These are phyloP conservation scores for Clathrus columnatus DNA, from an alignment of 768 basidiomycete genomes.

Conservation along the genomic window DNA sequence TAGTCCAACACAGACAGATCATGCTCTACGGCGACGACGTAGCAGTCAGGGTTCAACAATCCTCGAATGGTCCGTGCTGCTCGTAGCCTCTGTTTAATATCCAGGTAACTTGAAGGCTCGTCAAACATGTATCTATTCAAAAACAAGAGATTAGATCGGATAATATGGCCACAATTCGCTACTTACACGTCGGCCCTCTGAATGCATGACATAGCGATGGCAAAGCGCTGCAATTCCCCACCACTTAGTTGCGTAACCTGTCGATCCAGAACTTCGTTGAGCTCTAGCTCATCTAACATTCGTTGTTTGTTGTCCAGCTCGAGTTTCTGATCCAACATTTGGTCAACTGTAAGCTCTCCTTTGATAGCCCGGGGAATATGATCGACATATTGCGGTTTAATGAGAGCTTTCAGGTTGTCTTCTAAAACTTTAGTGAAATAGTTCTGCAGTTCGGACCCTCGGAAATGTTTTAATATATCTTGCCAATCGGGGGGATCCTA, in stretches of 20 bases:
- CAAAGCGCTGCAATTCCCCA: slow-evolving; percentile 96
- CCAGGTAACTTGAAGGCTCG: slow-evolving; percentile 96
- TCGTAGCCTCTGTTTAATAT: slow-evolving; percentile 89
- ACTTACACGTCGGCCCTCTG: slow-evolving; percentile 92
- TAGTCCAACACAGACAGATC: slow-evolving; percentile 98
- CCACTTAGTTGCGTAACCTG: slow-evolving; percentile 84
- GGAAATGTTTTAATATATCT: slow-evolving; percentile 96
- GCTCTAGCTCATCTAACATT: slow-evolving; percentile 80
- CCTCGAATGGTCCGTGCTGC: slow-evolving; percentile 93
- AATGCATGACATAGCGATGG: slow-evolving; percentile 95
- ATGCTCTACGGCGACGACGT: slow-evolving; percentile 97
- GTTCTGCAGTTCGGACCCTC: slow-evolving; percentile 97
- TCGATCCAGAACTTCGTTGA: slow-evolving; percentile 78
- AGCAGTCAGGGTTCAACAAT: slow-evolving; percentile 73
- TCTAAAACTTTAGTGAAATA: slow-evolving; percentile 99
- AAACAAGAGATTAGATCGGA: neutral
- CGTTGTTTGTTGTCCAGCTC: slow-evolving; percentile 84
- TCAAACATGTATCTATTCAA: slow-evolving; percentile 94
- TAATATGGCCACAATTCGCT: neutral
- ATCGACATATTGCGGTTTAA: slow-evolving; percentile 99
- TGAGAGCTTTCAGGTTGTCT: slow-evolving; percentile 96
- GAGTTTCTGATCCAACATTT: slow-evolving; percentile 89
- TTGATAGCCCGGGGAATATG: slow-evolving; percentile 97
- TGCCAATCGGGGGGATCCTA: slow-evolving; percentile 99
- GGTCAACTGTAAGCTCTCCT: slow-evolving; percentile 70